Evolutionary conservation across 805 yeast species (phyloP), one percentile per base, ranked within the genome.

Genomic region (Clavispora asparagi): DNA sequence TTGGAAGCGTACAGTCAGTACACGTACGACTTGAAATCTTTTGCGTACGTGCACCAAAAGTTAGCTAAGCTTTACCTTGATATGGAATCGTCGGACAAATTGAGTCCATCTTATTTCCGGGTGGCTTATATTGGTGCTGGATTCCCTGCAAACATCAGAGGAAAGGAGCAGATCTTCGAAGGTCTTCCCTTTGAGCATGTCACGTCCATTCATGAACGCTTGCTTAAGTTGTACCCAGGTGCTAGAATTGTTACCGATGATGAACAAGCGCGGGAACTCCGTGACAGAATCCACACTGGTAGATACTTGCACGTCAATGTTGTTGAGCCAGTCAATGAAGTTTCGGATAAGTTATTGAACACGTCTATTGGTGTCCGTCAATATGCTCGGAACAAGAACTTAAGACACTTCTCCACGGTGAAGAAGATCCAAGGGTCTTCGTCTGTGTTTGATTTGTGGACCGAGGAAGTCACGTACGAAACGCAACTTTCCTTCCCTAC

Each of bases 131-230:
- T 86, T 60, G 97, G 97, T 13, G 78, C 76, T 43, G 96, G 96
- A 2, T 89, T 89, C 74, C 96, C 96, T 7, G 72, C 70, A 29
- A 78, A 90, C 32, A 75, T 86, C 41, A 73, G 95, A 57, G 86
- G 87, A 40, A 81, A 84, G 58, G 82, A 82, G 49, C 89, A 84
- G 61, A 85, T 89, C 43, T 87, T 83, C 59, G 95, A 89, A 65
- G 96, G 96, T 6, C 72, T 81, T 44, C 89, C 95, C 28, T 89
- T 86, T 67, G 97, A 89, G 61, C 94, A 87, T 63, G 82, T 89
- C 48, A 81, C 90, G 2, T 82, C 92, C 3, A 85, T 89, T 61
- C 89, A 85, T 56, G 87, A 83, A 56, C 73, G 95, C 54, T 68
- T 90, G 49, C 74, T 83, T 55, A 78, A 82, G 57, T 64, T 86